Conservation (phyloP, 768 basidiomycete genomes). For the Cystofilobasidium macerans region DNA sequence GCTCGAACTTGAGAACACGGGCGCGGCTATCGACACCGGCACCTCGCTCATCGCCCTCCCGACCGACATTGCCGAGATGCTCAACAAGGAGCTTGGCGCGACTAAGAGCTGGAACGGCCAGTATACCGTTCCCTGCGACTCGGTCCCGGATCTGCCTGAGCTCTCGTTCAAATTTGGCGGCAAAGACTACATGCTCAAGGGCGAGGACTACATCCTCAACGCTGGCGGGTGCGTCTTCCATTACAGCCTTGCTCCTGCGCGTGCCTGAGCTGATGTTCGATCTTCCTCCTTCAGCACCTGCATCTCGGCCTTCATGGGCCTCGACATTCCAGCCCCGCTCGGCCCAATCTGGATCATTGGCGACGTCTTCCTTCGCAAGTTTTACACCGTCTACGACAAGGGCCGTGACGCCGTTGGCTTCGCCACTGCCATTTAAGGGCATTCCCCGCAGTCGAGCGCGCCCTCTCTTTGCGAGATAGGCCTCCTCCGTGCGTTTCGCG, state of each 20-base stretch:
- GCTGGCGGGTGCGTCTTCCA: constrained; percentile 50
- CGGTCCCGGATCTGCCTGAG: constrained; percentile 70
- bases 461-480: background rate
- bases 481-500: too few species aligned
- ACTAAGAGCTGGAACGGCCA: constrained; percentile 93
- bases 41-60: constrained; percentile 23
- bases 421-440: constrained; percentile 41
- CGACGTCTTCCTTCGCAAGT: constrained; percentile 26
- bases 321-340: constrained; percentile 60
- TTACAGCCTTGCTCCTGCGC: too few species aligned
- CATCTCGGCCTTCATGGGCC: constrained; percentile 80
- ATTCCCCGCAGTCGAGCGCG: too few species aligned
- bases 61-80: constrained; percentile 84
- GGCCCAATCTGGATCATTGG: constrained; percentile 53
- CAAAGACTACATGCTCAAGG: constrained; percentile 40
- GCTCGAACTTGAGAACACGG: constrained; percentile 84
- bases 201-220: constrained; percentile 62
- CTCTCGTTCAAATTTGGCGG: constrained; percentile 74
- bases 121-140: constrained; percentile 77
- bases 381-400: constrained; percentile 41
- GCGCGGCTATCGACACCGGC: constrained; percentile 42
- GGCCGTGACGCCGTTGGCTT: constrained; percentile 67
- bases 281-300: too few species aligned
- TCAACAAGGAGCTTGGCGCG: constrained; percentile 79
- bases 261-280: too few species aligned